phyloP scores from a whole-genome alignment of 2,329 filamentous ascomycete species.

The Gnomoniopsis smithogilvyi region DNA sequence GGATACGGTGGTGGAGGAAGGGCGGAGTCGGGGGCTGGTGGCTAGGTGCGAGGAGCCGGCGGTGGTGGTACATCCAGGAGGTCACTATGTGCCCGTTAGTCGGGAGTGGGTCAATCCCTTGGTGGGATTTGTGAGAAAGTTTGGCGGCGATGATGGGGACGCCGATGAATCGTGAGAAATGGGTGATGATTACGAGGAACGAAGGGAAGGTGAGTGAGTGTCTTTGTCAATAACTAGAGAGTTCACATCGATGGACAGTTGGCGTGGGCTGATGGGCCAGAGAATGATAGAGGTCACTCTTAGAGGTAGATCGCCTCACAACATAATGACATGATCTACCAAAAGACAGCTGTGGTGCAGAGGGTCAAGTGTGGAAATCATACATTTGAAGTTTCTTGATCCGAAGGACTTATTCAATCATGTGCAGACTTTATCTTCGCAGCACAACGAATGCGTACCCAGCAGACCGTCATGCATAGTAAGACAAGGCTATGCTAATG shows the following conservation, averaged over 20 bases:
- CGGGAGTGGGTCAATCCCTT: slow-evolving; percentile 78
- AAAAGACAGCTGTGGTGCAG: no score
- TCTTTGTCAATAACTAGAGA: neutral
- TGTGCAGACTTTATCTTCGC: no score
- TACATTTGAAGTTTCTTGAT: no score
- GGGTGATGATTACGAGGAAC: neutral
- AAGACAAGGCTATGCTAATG: neutral
- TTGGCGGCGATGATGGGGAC: slow-evolving; percentile 16
- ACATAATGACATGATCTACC: no score
- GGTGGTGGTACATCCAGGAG: slow-evolving; percentile 74
- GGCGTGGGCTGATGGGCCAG: no score
- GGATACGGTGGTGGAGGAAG: slow-evolving; percentile 85
- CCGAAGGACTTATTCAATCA: no score
- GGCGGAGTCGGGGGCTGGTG: slow-evolving; percentile 62
- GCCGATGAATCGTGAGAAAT: neutral
- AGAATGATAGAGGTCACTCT: no score
- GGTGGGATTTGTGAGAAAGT: slow-evolving; percentile 34
- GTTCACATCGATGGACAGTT: no score
- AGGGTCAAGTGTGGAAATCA: no score
- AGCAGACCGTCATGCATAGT: no score
- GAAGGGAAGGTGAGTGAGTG: neutral
- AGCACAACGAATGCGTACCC: no score
- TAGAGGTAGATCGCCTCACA: no score
- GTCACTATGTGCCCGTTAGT: slow-evolving; percentile 82
- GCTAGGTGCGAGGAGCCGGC: slow-evolving; percentile 57